Evolutionary conservation across 768 basidiomycete genomes (phyloP).

Genomic region (Podaxis pistillaris): DNA sequence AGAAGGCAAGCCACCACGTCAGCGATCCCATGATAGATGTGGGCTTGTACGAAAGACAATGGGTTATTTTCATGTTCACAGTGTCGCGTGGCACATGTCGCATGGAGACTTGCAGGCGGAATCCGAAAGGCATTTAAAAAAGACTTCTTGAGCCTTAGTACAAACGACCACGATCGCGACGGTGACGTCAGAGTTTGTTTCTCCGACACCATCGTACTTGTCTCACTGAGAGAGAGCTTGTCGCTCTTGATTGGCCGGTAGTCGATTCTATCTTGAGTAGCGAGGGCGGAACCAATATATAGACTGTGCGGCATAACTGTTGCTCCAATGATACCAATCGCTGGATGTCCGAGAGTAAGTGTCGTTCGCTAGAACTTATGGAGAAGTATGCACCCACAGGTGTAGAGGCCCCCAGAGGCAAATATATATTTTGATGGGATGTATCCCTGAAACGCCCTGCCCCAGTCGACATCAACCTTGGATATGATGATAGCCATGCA

Average conservation of each 20-base stretch:
- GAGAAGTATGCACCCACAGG: slow-evolving; percentile 42
- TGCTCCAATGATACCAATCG: slow-evolving; percentile 75
- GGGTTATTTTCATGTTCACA: slow-evolving; percentile 57
- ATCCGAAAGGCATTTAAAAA: slow-evolving; percentile 34
- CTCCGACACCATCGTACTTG: slow-evolving; percentile 21
- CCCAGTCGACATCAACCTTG: slow-evolving; percentile 71
- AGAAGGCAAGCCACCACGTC: slow-evolving; percentile 72
- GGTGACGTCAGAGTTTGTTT: slow-evolving; percentile 6
- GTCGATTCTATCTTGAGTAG: slow-evolving; percentile 74
- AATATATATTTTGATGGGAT: slow-evolving; percentile 69
- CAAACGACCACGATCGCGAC: slow-evolving; percentile 16
- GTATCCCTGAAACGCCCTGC: slow-evolving; percentile 69
- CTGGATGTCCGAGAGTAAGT: slow-evolving; percentile 26
- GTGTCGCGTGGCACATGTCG: slow-evolving; percentile 42
- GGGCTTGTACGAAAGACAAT: slow-evolving; percentile 53
- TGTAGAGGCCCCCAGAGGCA: slow-evolving; percentile 56
- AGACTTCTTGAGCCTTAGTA: slow-evolving; percentile 23
- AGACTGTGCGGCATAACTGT: slow-evolving; percentile 94
- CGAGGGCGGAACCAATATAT: slow-evolving; percentile 85
- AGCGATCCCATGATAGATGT: slow-evolving; percentile 62
- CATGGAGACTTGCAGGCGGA: slow-evolving; percentile 32
- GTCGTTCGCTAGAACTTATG: not conserved
- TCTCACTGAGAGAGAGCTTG: slow-evolving; percentile 15
- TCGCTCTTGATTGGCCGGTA: slow-evolving; percentile 25
- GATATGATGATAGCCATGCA: slow-evolving; percentile 79